Percentiles rank a stretch among this genome's conserved stretches.
Conservation (phyloP, 345 rosid species). For the Durio zibethinus region DNA sequence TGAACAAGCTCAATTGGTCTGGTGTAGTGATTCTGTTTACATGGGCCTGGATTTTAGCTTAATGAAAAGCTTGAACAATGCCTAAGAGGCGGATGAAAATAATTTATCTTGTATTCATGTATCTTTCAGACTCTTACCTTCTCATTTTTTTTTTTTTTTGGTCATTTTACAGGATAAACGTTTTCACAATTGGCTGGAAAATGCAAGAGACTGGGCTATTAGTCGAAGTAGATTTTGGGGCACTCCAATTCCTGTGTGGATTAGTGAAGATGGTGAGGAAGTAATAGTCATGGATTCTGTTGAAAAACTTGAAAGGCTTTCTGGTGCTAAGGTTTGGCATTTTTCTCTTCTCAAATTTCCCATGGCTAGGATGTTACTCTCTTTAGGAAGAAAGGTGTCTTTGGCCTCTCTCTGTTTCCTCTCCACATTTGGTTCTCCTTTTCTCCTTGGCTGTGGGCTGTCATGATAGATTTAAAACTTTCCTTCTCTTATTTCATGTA, state of each 20-base stretch:
- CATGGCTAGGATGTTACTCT: background rate
- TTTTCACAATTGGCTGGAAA: constrained; percentile 98
- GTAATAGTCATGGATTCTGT: constrained; percentile 74
- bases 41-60: background rate
- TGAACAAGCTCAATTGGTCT: background rate
- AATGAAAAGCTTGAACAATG: background rate
- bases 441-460: too few relatives aligned
- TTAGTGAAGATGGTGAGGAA: constrained; percentile 85
- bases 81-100: background rate
- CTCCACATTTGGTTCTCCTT: background rate
- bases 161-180: constrained; percentile 69
- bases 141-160: background rate
- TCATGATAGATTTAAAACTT: background rate
- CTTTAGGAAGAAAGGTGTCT: background rate
- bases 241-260: constrained; percentile 96
- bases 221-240: constrained; percentile 99
- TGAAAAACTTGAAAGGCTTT: constrained; percentile 78
- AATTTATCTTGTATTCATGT: background rate
- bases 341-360: background rate
- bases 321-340: constrained; percentile 74
- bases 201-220: constrained; percentile 98
- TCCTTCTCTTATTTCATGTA: background rate
- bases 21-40: background rate
- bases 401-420: background rate
- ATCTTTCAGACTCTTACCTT: background rate